A percentile compares a stretch with the other conserved stretches of the same genome.
These are phyloP conservation scores for Chaetomiaceae sp. DNA, from an alignment of 2,329 filamentous ascomycete genomes.

Conservation along the genomic window DNA sequence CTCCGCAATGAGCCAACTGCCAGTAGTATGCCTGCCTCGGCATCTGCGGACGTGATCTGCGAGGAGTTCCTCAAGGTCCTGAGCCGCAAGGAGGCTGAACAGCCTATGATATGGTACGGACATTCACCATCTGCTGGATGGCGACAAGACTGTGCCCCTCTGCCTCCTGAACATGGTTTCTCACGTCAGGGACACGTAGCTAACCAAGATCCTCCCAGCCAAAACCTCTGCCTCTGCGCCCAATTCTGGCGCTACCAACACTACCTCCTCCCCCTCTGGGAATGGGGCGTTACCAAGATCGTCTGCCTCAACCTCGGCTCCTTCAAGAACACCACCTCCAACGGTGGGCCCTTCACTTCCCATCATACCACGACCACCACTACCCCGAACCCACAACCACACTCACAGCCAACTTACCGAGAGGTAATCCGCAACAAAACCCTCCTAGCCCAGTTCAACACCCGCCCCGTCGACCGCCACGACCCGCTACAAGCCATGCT, in stretches of 20 bases:
- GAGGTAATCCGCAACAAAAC: neutral
- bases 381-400: neutral
- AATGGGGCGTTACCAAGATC: conserved; percentile 15
- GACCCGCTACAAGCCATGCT: conserved; percentile 16
- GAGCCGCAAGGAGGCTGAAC: conserved; percentile 9
- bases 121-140: neutral
- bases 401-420: neutral
- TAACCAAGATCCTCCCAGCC: neutral
- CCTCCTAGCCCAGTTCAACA: neutral
- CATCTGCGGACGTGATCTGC: conserved; percentile 5
- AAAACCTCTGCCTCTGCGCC: conserved; percentile 7
- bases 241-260: conserved; percentile 13
- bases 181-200: neutral
- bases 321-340: conserved; percentile 3
- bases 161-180: no score
- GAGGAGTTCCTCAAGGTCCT: conserved; percentile 16
- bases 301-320: conserved; percentile 16
- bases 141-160: no score
- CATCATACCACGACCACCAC: neutral
- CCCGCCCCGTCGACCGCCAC: neutral
- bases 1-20: neutral
- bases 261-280: conserved; percentile 11
- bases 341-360: conserved; percentile 4
- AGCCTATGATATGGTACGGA: conserved; percentile 9
- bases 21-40: neutral